These are phyloP conservation scores for Elsinoe perseae DNA, from an alignment of 2,329 filamentous ascomycete genomes.

Conservation along the genomic window DNA sequence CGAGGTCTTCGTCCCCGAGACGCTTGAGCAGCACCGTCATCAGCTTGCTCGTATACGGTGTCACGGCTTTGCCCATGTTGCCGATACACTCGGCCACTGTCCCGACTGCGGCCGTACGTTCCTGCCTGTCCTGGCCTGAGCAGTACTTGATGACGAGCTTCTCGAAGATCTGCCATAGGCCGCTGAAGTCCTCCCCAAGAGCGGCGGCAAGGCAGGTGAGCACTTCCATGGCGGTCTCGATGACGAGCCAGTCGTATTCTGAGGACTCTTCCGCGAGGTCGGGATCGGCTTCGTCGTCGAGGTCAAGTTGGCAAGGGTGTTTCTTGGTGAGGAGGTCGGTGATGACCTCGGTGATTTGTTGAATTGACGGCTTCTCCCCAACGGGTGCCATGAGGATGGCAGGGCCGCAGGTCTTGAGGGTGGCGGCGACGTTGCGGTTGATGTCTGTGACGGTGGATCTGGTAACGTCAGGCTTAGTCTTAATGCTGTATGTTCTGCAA, in stretches of 20 bases:
- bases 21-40: constrained; percentile 78
- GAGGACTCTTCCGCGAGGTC: constrained; percentile 65
- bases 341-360: constrained; percentile 65
- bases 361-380: constrained; percentile 46
- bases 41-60: constrained; percentile 68
- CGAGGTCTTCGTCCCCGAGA: constrained; percentile 77
- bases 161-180: constrained; percentile 94
- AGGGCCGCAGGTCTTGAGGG: constrained; percentile 83
- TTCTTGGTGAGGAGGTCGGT: constrained; percentile 76
- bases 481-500: neutral
- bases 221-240: constrained; percentile 89
- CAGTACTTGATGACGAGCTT: constrained; percentile 84
- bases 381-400: constrained; percentile 62
- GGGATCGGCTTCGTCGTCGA: constrained; percentile 69
- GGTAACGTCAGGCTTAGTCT: constrained; percentile 12
- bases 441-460: constrained; percentile 89
- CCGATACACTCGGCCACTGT: constrained; percentile 86
- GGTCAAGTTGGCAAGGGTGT: constrained; percentile 87
- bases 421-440: constrained; percentile 85
- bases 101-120: constrained; percentile 84
- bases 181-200: constrained; percentile 69
- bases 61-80: constrained; percentile 73
- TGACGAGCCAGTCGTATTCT: constrained; percentile 95
- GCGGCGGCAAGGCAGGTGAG: constrained; percentile 76
- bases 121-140: constrained; percentile 74